Base-by-base conservation (phyloP, 352 stramenopile genomes). In the Pythium volutum region DNA sequence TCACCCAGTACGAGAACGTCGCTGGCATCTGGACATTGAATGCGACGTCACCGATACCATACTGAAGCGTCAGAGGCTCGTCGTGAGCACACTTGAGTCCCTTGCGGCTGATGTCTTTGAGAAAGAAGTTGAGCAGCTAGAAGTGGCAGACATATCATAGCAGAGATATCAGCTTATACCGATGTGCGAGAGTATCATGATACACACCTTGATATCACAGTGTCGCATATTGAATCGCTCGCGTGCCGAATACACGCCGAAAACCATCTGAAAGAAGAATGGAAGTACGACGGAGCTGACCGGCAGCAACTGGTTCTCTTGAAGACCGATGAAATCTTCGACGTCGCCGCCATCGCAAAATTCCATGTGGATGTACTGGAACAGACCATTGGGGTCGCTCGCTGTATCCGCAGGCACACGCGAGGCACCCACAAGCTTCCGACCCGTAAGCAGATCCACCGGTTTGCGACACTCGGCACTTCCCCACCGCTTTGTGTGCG, bases 361-460 rank as follows among this genome's bases (percentile, higher is more conserved):
- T 69, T 99, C 97, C 97, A 99, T 99, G 23, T 90, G 82, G 59
- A 99, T 99, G 69, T 98, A 99, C 76, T 99, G 97, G 65, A 86
- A 98, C 29, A 91, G 52, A 3, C 55, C 49, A 26, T 71, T 42
- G 41, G 69, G 47, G 15, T 55, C 49, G 27, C 27, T 61, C 47
- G 27, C 29, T 15, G 31, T 51, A 20, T 77, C 55, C 3, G 38
- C 42, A n/a, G 26, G 25, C 27, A 39, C 16, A 18, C 50, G 26
- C n/a, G 52, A 48, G 8, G 55, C 54, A 11, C 52, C 54, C 4
- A 60, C 33, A 23, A 36, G 73, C 29, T 71, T 65, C 22, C 69
- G 62, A 26, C 51, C 71, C 7, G 58, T 69, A 47, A 88, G 55
- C 41, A 87, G 64, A 49, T 88, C 86, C 27, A 77, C 76, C 15